Evolutionary conservation across 257 asterid genomes (phyloP), one percentile per base, ranked within the genome.

Genomic region (Nicotiana otophora): DNA sequence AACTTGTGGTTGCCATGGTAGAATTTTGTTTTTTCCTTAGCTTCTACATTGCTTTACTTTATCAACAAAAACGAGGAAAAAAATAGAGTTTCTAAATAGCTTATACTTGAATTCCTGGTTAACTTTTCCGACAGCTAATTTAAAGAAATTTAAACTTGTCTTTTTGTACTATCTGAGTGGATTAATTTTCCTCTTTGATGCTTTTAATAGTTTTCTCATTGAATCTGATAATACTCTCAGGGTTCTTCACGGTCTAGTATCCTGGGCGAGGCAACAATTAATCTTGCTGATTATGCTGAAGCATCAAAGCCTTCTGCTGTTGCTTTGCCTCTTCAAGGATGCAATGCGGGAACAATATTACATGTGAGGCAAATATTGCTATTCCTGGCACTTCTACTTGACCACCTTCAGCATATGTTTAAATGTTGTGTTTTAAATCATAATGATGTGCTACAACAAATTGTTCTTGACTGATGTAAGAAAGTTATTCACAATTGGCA

Each of bases 1-100:
- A 92, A 89, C 89, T 94, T 85, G 89, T 96, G 77, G 97, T 96
- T 86, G 88, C 98, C 88, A 93, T 94, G 99, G 99, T 96, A 91
- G 76, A 42, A 55, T n/a, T 83, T 87, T 87, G 83, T 61, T 48
- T 80, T 31, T 82, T 62, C 28, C 77, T 10, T 85, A 26, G 80
- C 61, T 74, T 74, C 61, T 57, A 54, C 9, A 36, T 68, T 80
- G 6, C 58, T 62, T 16, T 34, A 42, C 23, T 30, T 85, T 53
- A 61, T 74, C 15, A 1, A 23, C 62, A 15, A 51, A 48, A 74
- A 36, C 14, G 39, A 3, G 4, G 34, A 1, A 15, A 26, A 51
- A 11, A 48, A 46, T 26, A 14, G 5, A 31, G 12, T 11, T 48
- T 42, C 79, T 46, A 72, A 20, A 72, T 72, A 20, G 20, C 79